These are phyloP conservation scores for Rhytidiadelphus loreus DNA, from an alignment of 225 moss, liverwort and hornwort genomes.

Conservation along the genomic window DNA sequence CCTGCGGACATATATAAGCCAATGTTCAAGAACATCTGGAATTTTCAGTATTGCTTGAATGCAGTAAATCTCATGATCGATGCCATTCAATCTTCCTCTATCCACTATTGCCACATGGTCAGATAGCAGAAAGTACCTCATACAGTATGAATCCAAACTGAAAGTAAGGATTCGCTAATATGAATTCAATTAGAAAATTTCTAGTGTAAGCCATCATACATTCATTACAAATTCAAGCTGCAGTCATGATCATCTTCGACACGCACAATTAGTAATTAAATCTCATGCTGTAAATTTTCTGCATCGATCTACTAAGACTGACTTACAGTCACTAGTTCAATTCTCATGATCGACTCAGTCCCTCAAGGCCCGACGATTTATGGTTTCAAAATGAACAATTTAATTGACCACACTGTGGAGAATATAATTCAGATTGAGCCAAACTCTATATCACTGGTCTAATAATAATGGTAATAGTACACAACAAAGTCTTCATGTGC, in stretches of 20 bases:
- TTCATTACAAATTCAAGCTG: background rate
- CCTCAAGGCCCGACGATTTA: background rate
- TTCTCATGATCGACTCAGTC: background rate
- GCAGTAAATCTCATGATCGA: background rate
- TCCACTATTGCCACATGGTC: background rate
- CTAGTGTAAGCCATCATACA: background rate
- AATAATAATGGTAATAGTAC: too few species aligned
- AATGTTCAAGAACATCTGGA: background rate
- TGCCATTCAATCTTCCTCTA: background rate
- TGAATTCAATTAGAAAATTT: background rate
- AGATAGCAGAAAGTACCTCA: background rate
- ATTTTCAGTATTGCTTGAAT: background rate
- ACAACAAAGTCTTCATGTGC: background rate
- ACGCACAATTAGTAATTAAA: background rate
- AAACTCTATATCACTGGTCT: background rate
- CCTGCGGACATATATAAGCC: constrained; percentile 2
- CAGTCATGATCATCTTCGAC: background rate
- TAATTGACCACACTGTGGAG: too few species aligned
- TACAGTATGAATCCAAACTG: background rate
- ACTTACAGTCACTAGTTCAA: background rate
- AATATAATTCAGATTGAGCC: background rate
- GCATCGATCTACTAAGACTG: background rate
- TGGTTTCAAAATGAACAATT: background rate
- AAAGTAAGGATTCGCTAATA: background rate
- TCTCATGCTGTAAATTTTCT: background rate